phyloP scores from a whole-genome alignment of 176 grass and related monocot species.

The Musa troglodytarum region DNA sequence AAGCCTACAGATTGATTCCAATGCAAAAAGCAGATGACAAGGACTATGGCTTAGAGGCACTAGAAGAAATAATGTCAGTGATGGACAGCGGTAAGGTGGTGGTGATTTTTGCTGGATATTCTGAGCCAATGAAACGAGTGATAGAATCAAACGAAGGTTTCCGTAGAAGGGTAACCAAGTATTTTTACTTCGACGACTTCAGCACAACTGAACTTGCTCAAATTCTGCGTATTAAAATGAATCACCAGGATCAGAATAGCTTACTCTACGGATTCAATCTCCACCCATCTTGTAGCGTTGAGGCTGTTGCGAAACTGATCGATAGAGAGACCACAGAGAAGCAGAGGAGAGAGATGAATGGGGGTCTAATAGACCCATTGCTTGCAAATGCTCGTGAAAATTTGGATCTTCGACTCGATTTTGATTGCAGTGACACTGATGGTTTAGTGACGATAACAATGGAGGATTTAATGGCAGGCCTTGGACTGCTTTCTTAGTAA shows the following conservation, averaged over 20 bases:
- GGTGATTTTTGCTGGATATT: conserved; percentile 90
- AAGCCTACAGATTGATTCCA: conserved; percentile 92
- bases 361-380: conserved; percentile 69
- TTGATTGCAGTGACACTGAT: conserved; percentile 45
- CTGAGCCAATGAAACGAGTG: conserved; percentile 85
- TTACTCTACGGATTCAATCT: conserved; percentile 72
- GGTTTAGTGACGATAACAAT: conserved; percentile 56
- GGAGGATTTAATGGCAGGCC: conserved; percentile 71
- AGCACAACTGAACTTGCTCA: conserved; percentile 64
- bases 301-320: conserved; percentile 44
- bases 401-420: conserved; percentile 79
- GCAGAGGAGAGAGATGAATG: conserved; percentile 62
- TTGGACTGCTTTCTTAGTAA: conserved; percentile 41
- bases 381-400: conserved; percentile 67
- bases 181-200: conserved; percentile 79
- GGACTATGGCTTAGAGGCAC: conserved; percentile 91
- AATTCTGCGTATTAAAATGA: conserved; percentile 75
- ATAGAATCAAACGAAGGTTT: conserved; percentile 86
- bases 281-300: conserved; percentile 42
- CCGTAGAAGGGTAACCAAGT: conserved; percentile 79
- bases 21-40: conserved; percentile 81
- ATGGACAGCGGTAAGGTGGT: conserved; percentile 90
- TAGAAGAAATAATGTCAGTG: conserved; percentile 98
- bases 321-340: conserved; percentile 52
- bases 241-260: conserved; percentile 34